phyloP scores from a whole-genome alignment of 176 grass and related monocot genomes.

The Echinochloa phyllopogon region DNA sequence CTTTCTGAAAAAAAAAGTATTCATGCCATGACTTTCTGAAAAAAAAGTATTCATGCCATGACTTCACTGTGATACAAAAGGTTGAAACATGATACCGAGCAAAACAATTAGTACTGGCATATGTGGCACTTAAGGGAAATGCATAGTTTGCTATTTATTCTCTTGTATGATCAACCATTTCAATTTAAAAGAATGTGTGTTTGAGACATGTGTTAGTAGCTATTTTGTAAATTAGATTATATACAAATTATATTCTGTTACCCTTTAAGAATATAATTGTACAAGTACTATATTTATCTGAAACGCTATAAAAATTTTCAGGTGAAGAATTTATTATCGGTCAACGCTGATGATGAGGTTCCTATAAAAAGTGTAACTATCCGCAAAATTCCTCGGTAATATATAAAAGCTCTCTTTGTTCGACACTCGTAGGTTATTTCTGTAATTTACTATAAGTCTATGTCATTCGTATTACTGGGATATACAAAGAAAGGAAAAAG shows the following conservation, averaged over 20 bases:
- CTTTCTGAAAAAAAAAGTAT: neutral
- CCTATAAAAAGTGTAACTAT: constrained; percentile 83
- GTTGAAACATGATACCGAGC: neutral
- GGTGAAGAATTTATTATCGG: constrained; percentile 92
- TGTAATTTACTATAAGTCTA: neutral
- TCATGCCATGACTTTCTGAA: neutral
- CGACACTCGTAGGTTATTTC: neutral
- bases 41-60: neutral
- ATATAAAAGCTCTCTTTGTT: constrained; percentile 18
- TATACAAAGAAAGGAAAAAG: constrained; percentile 36
- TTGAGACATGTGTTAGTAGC: neutral
- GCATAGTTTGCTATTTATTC: neutral
- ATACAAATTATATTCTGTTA: constrained; percentile 8
- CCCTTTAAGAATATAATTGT: constrained; percentile 6
- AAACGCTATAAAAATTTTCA: constrained; percentile 48
- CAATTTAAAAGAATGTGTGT: neutral
- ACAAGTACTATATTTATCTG: neutral
- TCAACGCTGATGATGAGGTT: constrained; percentile 65
- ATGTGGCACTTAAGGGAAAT: neutral
- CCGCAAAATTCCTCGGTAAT: constrained; percentile 88
- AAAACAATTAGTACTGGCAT: neutral
- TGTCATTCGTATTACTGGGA: neutral
- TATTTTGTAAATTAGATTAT: neutral
- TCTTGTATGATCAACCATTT: constrained; percentile 6
- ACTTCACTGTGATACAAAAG: neutral